Evolutionary conservation across 208 protist genomes (phyloP).

Genomic region (Crithidia thermophila): DNA sequence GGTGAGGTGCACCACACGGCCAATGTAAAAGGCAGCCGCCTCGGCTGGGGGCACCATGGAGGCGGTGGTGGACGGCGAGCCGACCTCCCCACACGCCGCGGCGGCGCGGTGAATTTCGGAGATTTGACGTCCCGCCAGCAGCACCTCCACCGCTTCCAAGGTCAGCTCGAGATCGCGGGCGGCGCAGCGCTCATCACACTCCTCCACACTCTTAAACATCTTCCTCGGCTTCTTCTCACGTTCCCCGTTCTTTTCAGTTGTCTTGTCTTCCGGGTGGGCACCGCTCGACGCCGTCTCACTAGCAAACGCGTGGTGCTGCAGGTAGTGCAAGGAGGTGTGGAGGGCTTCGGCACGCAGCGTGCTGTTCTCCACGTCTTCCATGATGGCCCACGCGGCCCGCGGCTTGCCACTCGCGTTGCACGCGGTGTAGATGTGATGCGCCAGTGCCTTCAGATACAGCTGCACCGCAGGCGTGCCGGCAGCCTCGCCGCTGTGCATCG

Average conservation of each 20-base stretch:
- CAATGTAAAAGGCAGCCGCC: slow-evolving; percentile 17
- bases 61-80: slow-evolving; percentile 3
- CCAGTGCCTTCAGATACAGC: slow-evolving; percentile 18
- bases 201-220: background rate
- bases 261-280: background rate
- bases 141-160: slow-evolving; percentile 19
- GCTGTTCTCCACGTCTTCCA: slow-evolving; percentile 20
- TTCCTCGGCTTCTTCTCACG: background rate
- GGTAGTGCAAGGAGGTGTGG: slow-evolving; percentile 22
- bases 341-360: slow-evolving; percentile 4
- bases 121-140: slow-evolving; percentile 20
- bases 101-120: slow-evolving; percentile 3
- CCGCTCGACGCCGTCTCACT: too few relatives aligned
- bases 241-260: background rate
- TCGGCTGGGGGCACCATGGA: slow-evolving; percentile 27
- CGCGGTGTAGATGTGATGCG: slow-evolving; percentile 11
- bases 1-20: slow-evolving; percentile 3
- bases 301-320: slow-evolving; percentile 23
- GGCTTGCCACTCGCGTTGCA: slow-evolving; percentile 21
- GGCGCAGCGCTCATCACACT: background rate
- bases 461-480: background rate
- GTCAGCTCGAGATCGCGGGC: slow-evolving; percentile 30
- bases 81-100: background rate
- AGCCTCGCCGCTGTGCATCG: background rate
- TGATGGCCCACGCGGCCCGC: slow-evolving; percentile 2